phyloP scores from a whole-genome alignment of 768 basidiomycete species.

The Suillus fuscotomentosus region DNA sequence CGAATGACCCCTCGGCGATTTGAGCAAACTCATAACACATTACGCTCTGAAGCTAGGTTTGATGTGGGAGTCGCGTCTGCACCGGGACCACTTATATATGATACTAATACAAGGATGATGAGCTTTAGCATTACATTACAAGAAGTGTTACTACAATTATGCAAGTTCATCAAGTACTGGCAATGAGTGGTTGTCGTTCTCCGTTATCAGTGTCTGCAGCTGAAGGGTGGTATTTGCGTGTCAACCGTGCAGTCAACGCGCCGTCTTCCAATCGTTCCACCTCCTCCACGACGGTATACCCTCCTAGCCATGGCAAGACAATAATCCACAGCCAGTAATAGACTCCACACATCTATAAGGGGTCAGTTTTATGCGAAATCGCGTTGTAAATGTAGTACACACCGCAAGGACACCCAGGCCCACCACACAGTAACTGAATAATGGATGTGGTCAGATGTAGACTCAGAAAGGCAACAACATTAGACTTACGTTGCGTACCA shows the following conservation, averaged over 20 bases:
- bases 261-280: slow-evolving; percentile 40
- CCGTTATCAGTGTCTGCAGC: background rate
- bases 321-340: slow-evolving; percentile 42
- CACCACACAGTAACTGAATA: slow-evolving; percentile 26
- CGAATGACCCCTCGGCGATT: no score
- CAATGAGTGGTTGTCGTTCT: background rate
- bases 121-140: background rate
- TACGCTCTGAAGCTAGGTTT: background rate
- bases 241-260: slow-evolving; percentile 32
- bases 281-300: slow-evolving; percentile 47
- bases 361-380: background rate
- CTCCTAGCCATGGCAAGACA: slow-evolving; percentile 40
- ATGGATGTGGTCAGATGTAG: background rate
- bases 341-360: slow-evolving; percentile 18
- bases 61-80: background rate
- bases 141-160: background rate
- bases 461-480: background rate
- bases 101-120: background rate
- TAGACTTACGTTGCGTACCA: slow-evolving; percentile 25
- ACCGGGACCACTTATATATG: background rate
- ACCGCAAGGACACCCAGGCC: slow-evolving; percentile 25
- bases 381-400: slow-evolving; percentile 1
- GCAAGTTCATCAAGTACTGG: background rate
- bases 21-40: background rate
- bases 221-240: slow-evolving; percentile 15